phyloP scores from a whole-genome alignment of 108 stramenopile genomes.

The Cyclotella choctawhatcheeana region DNA sequence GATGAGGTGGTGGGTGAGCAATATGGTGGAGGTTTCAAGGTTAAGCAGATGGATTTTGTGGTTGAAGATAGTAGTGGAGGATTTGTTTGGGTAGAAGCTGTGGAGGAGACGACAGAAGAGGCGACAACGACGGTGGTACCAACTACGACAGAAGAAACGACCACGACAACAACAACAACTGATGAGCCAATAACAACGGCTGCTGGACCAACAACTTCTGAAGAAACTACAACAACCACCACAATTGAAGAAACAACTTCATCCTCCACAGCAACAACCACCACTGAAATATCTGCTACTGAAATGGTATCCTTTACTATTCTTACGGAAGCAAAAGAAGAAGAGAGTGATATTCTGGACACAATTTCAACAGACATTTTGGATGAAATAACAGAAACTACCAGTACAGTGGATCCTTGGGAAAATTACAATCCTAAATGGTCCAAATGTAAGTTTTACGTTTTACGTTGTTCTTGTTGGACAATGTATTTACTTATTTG shows the following conservation, averaged over 20 bases:
- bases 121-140: background rate
- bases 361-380: background rate
- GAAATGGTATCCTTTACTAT: too few species aligned
- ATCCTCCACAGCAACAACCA: too few species aligned
- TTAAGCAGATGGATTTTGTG: background rate
- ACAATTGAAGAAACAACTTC: too few species aligned
- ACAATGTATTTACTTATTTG: background rate
- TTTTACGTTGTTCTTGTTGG: background rate
- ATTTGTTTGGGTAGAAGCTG: background rate
- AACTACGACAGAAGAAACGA: background rate
- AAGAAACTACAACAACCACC: background rate
- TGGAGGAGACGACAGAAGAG: background rate
- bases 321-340: too few species aligned
- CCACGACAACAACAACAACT: background rate
- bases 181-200: background rate
- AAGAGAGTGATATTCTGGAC: too few species aligned
- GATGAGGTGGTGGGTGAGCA: background rate
- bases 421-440: background rate
- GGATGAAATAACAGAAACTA: background rate
- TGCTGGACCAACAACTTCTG: background rate
- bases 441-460: background rate
- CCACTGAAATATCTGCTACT: too few species aligned
- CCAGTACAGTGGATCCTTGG: background rate
- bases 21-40: background rate
- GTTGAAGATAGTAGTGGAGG: slow-evolving; percentile 9